Evolutionary conservation across 768 basidiomycete species (phyloP).

Genomic region (Pluteus cervinus): DNA sequence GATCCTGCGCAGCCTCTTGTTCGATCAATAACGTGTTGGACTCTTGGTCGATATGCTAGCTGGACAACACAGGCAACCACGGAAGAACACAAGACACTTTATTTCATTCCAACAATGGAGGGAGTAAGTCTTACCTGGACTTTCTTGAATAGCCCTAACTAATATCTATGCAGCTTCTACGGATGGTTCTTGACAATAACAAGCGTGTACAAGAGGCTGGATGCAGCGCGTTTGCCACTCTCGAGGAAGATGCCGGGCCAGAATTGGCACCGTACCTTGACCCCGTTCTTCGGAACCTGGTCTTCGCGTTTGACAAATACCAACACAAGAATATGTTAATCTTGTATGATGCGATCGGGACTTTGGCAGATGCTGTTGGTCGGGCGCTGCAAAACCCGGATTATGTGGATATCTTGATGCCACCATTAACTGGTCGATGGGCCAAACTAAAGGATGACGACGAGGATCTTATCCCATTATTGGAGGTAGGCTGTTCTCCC

Average conservation of each 20-base stretch:
- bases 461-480: constrained; percentile 86
- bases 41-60: constrained; percentile 95
- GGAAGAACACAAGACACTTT: constrained; percentile 82
- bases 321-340: constrained; percentile 99
- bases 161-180: constrained; percentile 63
- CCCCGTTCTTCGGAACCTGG: constrained; percentile 90
- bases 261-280: constrained; percentile 92
- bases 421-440: constrained; percentile 88
- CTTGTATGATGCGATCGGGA: constrained; percentile 97
- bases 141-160: constrained; percentile 6
- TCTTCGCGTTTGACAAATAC: constrained; percentile 95
- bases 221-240: constrained; percentile 96
- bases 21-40: constrained; percentile 99
- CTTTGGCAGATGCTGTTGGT: constrained; percentile 94
- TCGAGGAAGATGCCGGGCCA: constrained; percentile 93
- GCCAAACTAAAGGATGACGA: constrained; percentile 86
- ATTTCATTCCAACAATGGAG: constrained; percentile 98
- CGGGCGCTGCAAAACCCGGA: constrained; percentile 76
- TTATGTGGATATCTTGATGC: constrained; percentile 95
- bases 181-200: constrained; percentile 97
- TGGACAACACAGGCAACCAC: constrained; percentile 89
- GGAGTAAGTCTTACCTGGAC: constrained; percentile 49
- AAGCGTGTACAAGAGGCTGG: constrained; percentile 99
- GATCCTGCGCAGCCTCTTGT: constrained; percentile 71
- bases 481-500: constrained; percentile 61